A percentile compares a stretch with the other conserved stretches of the same genome.
Evolutionary conservation across 2,329 filamentous ascomycete species (phyloP).

Genomic region (Rutstroemia sp.): DNA sequence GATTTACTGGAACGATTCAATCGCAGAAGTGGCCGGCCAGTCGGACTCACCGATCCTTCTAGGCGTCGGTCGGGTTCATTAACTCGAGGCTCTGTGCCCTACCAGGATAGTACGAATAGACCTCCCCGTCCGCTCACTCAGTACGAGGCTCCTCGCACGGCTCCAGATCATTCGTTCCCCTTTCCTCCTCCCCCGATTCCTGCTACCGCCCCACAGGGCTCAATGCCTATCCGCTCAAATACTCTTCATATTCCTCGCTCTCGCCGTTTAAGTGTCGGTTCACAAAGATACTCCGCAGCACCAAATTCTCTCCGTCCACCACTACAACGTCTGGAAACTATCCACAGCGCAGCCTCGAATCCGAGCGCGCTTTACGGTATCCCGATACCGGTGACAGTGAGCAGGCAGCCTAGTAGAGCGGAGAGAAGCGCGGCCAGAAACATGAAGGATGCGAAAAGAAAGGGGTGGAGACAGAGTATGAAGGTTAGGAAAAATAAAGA

Average conservation of each 20-base stretch:
- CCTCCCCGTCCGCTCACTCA: not conserved
- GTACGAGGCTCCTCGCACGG: slow-evolving; percentile 3
- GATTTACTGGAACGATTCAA: slow-evolving; percentile 27
- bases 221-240: slow-evolving; percentile 4
- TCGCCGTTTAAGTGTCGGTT: not conserved
- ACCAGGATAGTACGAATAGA: not conserved
- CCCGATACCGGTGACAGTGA: slow-evolving; percentile 11
- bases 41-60: slow-evolving; percentile 21
- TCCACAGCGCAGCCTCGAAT: slow-evolving; percentile 36
- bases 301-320: slow-evolving; percentile 33
- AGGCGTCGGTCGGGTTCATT: slow-evolving; percentile 19
- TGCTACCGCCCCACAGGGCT: slow-evolving; percentile 10
- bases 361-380: slow-evolving; percentile 11
- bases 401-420: slow-evolving; percentile 42
- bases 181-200: slow-evolving; percentile 12
- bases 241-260: slow-evolving; percentile 6
- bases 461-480: slow-evolving; percentile 41
- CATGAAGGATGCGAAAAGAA: slow-evolving; percentile 51
- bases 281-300: slow-evolving; percentile 11
- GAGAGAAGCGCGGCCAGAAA: slow-evolving; percentile 56
- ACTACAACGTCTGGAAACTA: slow-evolving; percentile 48
- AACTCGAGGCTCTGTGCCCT: not conserved
- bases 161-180: not conserved
- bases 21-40: slow-evolving; percentile 26
- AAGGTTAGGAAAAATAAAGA: slow-evolving; percentile 34